phyloP scores from a whole-genome alignment of 2,329 filamentous ascomycete species.

The Clonostachys sp. region DNA sequence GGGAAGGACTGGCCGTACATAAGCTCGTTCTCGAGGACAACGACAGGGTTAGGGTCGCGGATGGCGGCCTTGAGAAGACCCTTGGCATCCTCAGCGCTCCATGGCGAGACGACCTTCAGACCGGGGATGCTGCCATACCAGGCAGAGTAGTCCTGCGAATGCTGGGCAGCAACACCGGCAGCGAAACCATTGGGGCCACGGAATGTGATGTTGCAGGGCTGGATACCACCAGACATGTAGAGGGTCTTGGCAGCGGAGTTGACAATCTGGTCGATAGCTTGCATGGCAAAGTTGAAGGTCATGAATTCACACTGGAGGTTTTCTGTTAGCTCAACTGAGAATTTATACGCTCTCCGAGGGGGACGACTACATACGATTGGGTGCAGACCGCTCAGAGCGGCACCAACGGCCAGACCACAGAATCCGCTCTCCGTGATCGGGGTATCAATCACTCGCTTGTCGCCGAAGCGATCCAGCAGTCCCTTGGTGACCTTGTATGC shows the following conservation, averaged over 20 bases:
- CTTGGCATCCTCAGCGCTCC: slow-evolving; percentile 97
- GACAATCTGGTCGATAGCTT: slow-evolving; percentile 99
- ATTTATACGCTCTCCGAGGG: neutral
- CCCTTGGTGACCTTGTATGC: slow-evolving; percentile 99
- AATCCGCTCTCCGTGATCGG: slow-evolving; percentile 98
- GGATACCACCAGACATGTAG: slow-evolving; percentile 99
- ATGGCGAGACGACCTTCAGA: slow-evolving; percentile 93
- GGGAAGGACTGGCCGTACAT: slow-evolving; percentile 95
- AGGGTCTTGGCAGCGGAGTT: slow-evolving; percentile 99
- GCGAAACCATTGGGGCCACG: slow-evolving; percentile 98
- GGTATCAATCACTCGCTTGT: slow-evolving; percentile 95
- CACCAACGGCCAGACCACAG: slow-evolving; percentile 86
- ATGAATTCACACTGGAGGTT: slow-evolving; percentile 87
- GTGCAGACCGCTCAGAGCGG: slow-evolving; percentile 89
- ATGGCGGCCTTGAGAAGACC: slow-evolving; percentile 97
- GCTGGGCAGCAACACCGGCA: slow-evolving; percentile 90
- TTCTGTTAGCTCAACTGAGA: neutral
- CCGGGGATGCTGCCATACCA: slow-evolving; percentile 99
- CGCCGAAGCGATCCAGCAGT: slow-evolving; percentile 92
- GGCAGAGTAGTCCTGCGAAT: slow-evolving; percentile 97
- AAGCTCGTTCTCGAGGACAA: slow-evolving; percentile 82
- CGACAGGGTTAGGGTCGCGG: slow-evolving; percentile 94
- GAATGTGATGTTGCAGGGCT: slow-evolving; percentile 99
- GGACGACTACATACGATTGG: slow-evolving; percentile 67
- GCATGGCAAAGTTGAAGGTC: slow-evolving; percentile 99